phyloP scores from a whole-genome alignment of 164 flowering plant genomes.

The Stephania cephalantha region DNA sequence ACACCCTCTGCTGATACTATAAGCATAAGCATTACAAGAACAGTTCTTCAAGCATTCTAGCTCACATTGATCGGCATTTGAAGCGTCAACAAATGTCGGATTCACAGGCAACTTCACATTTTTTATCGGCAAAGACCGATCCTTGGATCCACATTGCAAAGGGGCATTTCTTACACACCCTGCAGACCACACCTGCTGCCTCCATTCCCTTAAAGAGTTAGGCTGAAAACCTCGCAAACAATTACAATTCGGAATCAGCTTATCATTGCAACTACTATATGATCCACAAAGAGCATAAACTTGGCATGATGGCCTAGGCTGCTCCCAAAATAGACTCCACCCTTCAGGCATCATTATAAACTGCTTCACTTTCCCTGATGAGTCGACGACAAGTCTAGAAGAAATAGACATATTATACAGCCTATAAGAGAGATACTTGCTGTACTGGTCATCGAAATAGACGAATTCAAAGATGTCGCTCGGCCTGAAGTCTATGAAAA shows the following conservation, averaged over 20 bases:
- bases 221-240: slow-evolving; percentile 17
- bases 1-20: slow-evolving; percentile 9
- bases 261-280: slow-evolving; percentile 12
- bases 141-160: slow-evolving; percentile 10
- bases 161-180: slow-evolving; percentile 16
- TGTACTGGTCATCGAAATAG: background rate
- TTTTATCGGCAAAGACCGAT: slow-evolving; percentile 15
- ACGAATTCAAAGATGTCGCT: background rate
- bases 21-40: slow-evolving; percentile 31
- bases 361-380: background rate
- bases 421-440: background rate
- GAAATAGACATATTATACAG: background rate
- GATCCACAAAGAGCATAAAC: slow-evolving; percentile 15
- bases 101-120: slow-evolving; percentile 24
- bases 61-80: slow-evolving; percentile 8
- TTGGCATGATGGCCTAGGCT: background rate
- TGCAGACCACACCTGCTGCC: slow-evolving; percentile 15
- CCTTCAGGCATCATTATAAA: background rate
- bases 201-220: slow-evolving; percentile 7
- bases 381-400: background rate
- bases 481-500: background rate
- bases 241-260: slow-evolving; percentile 2
- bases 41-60: slow-evolving; percentile 25
- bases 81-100: background rate
- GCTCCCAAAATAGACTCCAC: background rate